Base-by-base conservation (phyloP, 495 filamentous ascomycete species). In the Trichoderma asperelloides region DNA sequence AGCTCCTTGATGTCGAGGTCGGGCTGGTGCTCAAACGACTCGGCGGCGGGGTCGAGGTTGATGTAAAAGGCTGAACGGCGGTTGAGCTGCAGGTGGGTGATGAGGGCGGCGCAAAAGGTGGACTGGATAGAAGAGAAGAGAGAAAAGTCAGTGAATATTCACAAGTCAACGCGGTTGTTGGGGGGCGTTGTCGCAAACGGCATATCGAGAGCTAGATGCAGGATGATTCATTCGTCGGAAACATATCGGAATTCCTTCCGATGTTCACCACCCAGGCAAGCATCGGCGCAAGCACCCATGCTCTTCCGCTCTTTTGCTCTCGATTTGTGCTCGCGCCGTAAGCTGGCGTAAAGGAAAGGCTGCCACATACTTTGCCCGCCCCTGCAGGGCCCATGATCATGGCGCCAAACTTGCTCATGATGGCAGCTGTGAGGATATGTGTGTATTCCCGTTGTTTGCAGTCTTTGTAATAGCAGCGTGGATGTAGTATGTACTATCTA, bases 1-100 rank as follows among this genome's bases (percentile, higher is more conserved):
- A 97, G 85, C 66, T 98, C 93, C 74, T 92, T 93, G 81, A 98
- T 98, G 75, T 98, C 95, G 69, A 98, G 86, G 74, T 98, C 95
- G 0, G 95, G 95, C 69, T 91, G 82, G 76, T 96, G 96, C 71
- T 86, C 85, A 77, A 98, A 98, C 51, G 88, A 85, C 76, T 97
- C 93, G 70, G 95, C 95, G 67, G 95, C 95, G 13, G 95, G 95
- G 77, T 98, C 95, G 69, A 98, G 90, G 79, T 98, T 98, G 69
- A 98, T 88, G 80, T 98, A 98, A 84, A 93, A 96, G 76, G 81
- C 81, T 66, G 92, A 96, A 0, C 95, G 90, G 60, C 90, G 91
- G 72, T 92, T 92, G 69, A 89, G 88, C 70, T 90, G 89, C 25
- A 97, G 88, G 73, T 98, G 92, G 25, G 93, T 89, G 78, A 98